A percentile compares a stretch with the other conserved stretches of the same genome.
These are phyloP conservation scores for Casuarina equisetifolia DNA, from an alignment of 306 rosid species.

Conservation along the genomic window DNA sequence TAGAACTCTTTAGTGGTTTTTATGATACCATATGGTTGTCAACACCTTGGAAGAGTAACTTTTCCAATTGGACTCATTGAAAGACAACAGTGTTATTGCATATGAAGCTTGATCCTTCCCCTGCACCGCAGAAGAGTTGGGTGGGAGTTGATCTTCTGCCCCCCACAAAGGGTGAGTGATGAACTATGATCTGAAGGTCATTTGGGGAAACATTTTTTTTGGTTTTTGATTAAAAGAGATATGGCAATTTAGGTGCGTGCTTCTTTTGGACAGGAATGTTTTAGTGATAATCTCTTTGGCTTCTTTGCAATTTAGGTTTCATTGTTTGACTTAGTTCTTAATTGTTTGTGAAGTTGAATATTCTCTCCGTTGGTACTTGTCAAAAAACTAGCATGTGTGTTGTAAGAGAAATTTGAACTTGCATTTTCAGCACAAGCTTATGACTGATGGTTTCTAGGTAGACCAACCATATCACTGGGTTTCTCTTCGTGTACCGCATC, in stretches of 20 bases:
- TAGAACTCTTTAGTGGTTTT: neutral
- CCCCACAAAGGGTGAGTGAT: neutral
- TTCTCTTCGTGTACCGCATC: no score
- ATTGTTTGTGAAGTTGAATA: neutral
- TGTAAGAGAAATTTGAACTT: neutral
- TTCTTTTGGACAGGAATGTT: neutral
- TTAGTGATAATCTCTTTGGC: neutral
- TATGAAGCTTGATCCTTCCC: neutral
- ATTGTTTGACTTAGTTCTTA: neutral
- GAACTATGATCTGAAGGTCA: neutral
- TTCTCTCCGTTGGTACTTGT: neutral
- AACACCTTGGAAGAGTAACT: neutral
- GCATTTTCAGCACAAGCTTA: neutral
- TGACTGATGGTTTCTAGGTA: neutral
- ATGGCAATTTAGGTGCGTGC: neutral
- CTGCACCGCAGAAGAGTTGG: neutral
- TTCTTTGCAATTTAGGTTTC: neutral
- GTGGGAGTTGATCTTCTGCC: neutral
- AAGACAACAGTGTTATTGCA: neutral
- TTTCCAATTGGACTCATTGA: neutral
- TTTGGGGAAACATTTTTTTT: neutral
- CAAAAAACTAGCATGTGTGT: neutral
- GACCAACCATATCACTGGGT: neutral
- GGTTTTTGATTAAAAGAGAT: neutral
- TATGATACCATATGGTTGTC: neutral